Base-by-base conservation (phyloP, 2,329 filamentous ascomycete genomes). In the Laburnicola sp. region DNA sequence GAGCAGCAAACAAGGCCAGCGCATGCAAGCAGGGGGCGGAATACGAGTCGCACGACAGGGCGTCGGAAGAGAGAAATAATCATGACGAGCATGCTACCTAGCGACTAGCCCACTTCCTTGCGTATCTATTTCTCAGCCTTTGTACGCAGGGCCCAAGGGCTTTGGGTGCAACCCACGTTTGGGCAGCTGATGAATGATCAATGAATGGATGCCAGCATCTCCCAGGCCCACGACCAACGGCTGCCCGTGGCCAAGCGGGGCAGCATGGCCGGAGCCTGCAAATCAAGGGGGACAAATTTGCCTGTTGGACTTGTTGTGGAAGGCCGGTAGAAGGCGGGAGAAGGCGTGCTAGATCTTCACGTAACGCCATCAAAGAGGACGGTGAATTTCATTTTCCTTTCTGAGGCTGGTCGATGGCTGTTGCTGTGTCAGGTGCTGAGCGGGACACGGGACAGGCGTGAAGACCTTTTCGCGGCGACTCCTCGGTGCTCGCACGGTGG, bases 271-370 rank as follows among this genome's bases (percentile, higher is more conserved):
- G 56, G 60, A 45, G 54, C 16, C 16, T 44, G 52, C 53, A 48
- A 59, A 61, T 57, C 55, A 58, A 56, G 53, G 55, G 54, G 44
- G 44, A 35, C 53, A 10, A 34, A 58, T 58, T 61, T 63, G 59
- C 50, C 25, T 40, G 44, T 53, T 56, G 56, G 68, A 61, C 64
- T 64, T 63, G 16, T 49, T 55, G 66, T 72, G 59, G 70, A 72
- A 73, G 66, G 50, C 54, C 66, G 57, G 60, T 60, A 66, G 69
- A 73, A 73, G 66, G 62, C 69, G 69, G 69, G 63, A 72, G 70
- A 72, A 73, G 66, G 57, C 59, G 58, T 57, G 60, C 65, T 57
- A 64, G 62, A 66, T 66, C 56, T 54, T 55, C 56, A 48, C 62
- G 53, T 51, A 53, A 54, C 42, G 26, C 16, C 27, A 63, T 66